A percentile compares a stretch with the other conserved stretches of the same genome.
Conservation (phyloP, 805 yeast genomes). For the Candida tammaniensis region DNA sequence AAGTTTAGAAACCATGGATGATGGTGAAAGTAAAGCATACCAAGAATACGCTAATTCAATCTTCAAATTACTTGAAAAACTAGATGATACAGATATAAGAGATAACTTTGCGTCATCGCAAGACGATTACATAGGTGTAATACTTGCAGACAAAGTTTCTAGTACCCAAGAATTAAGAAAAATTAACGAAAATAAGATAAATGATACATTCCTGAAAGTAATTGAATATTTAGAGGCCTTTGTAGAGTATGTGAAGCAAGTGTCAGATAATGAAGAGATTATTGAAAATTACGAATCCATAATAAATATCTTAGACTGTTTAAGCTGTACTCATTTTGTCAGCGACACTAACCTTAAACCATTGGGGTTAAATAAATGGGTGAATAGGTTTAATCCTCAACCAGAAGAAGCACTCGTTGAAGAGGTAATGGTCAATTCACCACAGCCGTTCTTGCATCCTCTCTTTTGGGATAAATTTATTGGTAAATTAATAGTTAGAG, state of each 20-base stretch:
- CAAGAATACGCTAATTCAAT: slow-evolving; percentile 46
- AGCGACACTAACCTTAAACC: slow-evolving; percentile 39
- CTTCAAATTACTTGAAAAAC: slow-evolving; percentile 50
- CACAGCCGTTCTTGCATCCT: slow-evolving; percentile 46
- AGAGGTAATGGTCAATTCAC: slow-evolving; percentile 41
- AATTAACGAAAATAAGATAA: slow-evolving; percentile 12
- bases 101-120: slow-evolving; percentile 15
- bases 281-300: slow-evolving; percentile 36
- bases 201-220: slow-evolving; percentile 25
- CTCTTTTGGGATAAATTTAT: slow-evolving; percentile 63
- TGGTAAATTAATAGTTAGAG: slow-evolving; percentile 57
- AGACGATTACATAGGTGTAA: slow-evolving; percentile 29
- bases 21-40: slow-evolving; percentile 42
- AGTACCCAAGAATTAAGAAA: not conserved
- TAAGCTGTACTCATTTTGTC: slow-evolving; percentile 50
- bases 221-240: slow-evolving; percentile 28
- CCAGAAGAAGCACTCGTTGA: slow-evolving; percentile 55
- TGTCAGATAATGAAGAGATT: slow-evolving; percentile 25
- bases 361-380: slow-evolving; percentile 54
- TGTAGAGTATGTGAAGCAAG: slow-evolving; percentile 17
- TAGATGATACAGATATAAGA: slow-evolving; percentile 16
- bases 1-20: slow-evolving; percentile 32
- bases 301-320: slow-evolving; percentile 53
- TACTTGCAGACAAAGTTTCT: slow-evolving; percentile 8
- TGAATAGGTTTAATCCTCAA: slow-evolving; percentile 65